Evolutionary conservation across 2,329 filamentous ascomycete species (phyloP), one percentile per base, ranked within the genome.

Genomic region (Leptographium procerum): DNA sequence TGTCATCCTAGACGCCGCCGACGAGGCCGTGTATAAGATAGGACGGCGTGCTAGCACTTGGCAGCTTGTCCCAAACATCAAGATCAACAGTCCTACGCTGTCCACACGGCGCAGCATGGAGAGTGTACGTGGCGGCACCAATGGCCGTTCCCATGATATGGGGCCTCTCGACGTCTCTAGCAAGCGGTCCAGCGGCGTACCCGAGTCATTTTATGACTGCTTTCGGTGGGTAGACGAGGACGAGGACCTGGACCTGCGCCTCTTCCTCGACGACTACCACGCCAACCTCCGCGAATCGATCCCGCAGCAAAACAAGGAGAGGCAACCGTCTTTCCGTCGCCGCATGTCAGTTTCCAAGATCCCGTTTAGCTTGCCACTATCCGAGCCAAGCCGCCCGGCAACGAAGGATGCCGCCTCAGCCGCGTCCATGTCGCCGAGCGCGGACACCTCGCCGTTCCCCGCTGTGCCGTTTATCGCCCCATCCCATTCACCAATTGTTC

Each of bases 201-300:
- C 79, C 40, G 76, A 81, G 55, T 79, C 80, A 1, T 74, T 88
- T 59, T 81, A 83, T 55, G 83, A 89, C 61, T 85, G 79, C 66
- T 87, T 90, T 64, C 78, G 84, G 54, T 89, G 87, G 86, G 73
- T 90, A 29, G 86, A 91, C 33, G 85, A 89, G 59, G 84, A 88
- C 57, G 80, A 85, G 22, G 81, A 87, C 56, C 73, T 91, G 34
- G 86, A 91, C 65, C 70, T 86, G 28, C 76, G 80, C 51, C 76
- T 91, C 43, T 79, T 78, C 43, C 71, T 90, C 34, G 85, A 89
- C 66, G 84, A 89, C 67, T 88, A 89, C 66, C 85, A 88, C 66
- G 75, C 79, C 52, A 85, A 85, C 64, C 72, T 84, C 36, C 76
- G 82, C 43, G 77, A 80, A 34, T 72, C 52, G 5, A 67, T 77